Evolutionary conservation across 495 filamentous ascomycete species (phyloP), one percentile per base, ranked within the genome.

Genomic region (Podospora comata): DNA sequence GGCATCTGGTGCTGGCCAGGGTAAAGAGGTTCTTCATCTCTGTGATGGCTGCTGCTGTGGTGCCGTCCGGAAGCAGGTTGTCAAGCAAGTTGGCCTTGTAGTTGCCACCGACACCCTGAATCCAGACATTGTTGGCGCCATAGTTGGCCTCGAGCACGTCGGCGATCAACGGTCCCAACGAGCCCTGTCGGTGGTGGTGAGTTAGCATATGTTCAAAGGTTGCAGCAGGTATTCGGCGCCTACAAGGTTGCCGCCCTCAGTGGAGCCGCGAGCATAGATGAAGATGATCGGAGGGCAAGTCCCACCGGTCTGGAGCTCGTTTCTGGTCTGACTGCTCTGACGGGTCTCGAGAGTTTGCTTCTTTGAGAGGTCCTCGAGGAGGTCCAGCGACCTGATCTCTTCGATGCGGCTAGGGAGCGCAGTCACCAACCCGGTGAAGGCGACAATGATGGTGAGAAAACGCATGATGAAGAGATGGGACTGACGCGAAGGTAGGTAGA

Each of bases 191-290:
- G 32, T 2, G 34, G 20, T 58, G 7, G 20, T 3, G 48, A 23
- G 64, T 74, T 34, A 72, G 68, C 61, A 2, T 16, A 26, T 16
- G 7, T n/a, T 9, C 4, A 32, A 4, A 5, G 30, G 30, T 1
- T 16, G 44, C 18, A 27, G 26, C 39, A 48, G 30, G 56, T 3
- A 1, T 19, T 4, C n/a, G 27, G 15, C 26, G 68, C 74, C 30
- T 67, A 85, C 85, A 77, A 87, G 80, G 74, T 88, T 87, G 58
- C 85, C 85, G 16, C 32, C 19, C 59, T 76, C 74, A 54, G 70
- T 71, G 16, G 74, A 76, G 44, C 70, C 74, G 27, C 74, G 83
- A 19, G 85, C 85, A 66, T 78, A 86, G 69, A 86, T 81, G 68
- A 86, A 80, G 64, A 83, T 81, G 28, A 85, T 77, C 23, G 75